These are phyloP conservation scores for Fusarium neocosmosporiellum DNA, from an alignment of 2,329 filamentous ascomycete species.

Conservation along the genomic window DNA sequence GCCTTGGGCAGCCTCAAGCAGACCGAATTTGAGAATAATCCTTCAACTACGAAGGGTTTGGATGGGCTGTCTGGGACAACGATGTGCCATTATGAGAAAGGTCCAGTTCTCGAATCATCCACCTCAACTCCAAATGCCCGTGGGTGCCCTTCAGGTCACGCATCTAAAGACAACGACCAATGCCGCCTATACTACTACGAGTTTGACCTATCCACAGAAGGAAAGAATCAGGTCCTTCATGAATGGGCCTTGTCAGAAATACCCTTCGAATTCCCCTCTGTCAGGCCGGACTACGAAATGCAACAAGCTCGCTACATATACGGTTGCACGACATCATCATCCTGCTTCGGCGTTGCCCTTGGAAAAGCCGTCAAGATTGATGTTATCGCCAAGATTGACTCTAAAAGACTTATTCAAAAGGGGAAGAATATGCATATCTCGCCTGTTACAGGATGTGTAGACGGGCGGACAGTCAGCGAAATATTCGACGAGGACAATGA, in stretches of 20 bases:
- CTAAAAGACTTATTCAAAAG: slow-evolving; percentile 61
- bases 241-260: slow-evolving; percentile 74
- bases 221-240: slow-evolving; percentile 59
- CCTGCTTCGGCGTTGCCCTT: slow-evolving; percentile 68
- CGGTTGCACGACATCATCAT: slow-evolving; percentile 70
- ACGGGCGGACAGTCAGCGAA: slow-evolving; percentile 64
- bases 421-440: slow-evolving; percentile 60
- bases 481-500: slow-evolving; percentile 59
- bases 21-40: no score
- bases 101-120: slow-evolving; percentile 1
- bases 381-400: slow-evolving; percentile 71
- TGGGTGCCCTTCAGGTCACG: slow-evolving; percentile 11
- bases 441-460: slow-evolving; percentile 70
- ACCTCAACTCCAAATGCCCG: fast-evolving
- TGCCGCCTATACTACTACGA: slow-evolving; percentile 77
- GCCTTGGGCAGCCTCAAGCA: fast-evolving
- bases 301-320: slow-evolving; percentile 70
- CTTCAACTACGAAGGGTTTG: background rate
- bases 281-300: slow-evolving; percentile 68
- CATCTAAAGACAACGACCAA: slow-evolving; percentile 68
- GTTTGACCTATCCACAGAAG: slow-evolving; percentile 58
- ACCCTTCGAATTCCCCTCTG: slow-evolving; percentile 75
- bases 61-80: fast-evolving
- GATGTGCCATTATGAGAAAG: background rate
- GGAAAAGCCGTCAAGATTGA: slow-evolving; percentile 76